Evolutionary conservation across 2,329 filamentous ascomycete genomes (phyloP), one percentile per base, ranked within the genome.

Genomic region (Plenodomus lindquistii): DNA sequence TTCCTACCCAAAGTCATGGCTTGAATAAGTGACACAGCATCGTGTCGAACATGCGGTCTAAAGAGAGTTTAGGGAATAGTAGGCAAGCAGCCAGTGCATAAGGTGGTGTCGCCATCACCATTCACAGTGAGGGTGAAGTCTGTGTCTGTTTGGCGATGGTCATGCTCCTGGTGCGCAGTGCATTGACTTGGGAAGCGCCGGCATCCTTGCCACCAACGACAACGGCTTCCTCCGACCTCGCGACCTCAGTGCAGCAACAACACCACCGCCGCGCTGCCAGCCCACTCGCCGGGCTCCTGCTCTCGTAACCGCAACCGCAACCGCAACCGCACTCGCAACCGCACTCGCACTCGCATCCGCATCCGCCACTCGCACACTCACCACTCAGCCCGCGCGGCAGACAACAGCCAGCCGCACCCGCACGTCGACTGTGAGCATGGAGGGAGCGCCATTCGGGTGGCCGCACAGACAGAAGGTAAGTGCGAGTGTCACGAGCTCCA

Each of bases 401-500:
- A 20, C 40, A 36, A 36, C 27, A 31, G 44, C 36, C 22, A 27
- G 21, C 34, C 50, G 54, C 15, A 17, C 27, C 34, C 42, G 34
- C 27, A 29, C 19, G 15, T 38, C 42, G 24, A 44, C 41, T 31
- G 49, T 53, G 46, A 65, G 63, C 53, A 70, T 67, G 63, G 68
- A 68, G 36, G 55, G 49, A 50, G 57, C 66, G 50, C 57, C 56
- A 34, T 67, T 65, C 50, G 65, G 65, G 47, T 70, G 62, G 48
- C 56, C 59, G 55, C 65, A 65, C 49, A 60, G 65, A 63, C 59
- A 66, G 34, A 72, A 72, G 67, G 67, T 70, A 44, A 56, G 66
- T 60, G 43, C 48, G 48, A 29, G 21, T 21, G 24, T 36, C 36
- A 42, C 47, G n/a, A n/a, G n/a, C n/a, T n/a, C n/a, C 34, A 22